phyloP scores from a whole-genome alignment of 2,329 filamentous ascomycete genomes.

The Stromatinia cepivora region DNA sequence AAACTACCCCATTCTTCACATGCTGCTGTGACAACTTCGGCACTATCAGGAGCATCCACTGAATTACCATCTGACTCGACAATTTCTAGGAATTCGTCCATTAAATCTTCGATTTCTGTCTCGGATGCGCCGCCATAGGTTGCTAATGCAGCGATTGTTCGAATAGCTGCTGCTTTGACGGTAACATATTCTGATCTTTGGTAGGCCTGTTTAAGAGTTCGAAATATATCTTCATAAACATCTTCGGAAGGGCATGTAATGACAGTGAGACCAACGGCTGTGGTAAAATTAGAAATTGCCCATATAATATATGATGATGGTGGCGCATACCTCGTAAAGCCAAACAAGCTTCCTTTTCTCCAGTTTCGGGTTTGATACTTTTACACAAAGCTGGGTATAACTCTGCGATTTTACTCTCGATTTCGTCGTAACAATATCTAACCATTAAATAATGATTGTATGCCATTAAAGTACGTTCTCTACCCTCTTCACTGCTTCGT shows the following conservation, averaged over 20 bases:
- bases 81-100: constrained; percentile 68
- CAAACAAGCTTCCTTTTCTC: constrained; percentile 60
- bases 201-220: constrained; percentile 59
- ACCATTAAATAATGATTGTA: constrained; percentile 62
- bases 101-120: constrained; percentile 61
- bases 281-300: constrained; percentile 2
- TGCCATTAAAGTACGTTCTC: constrained; percentile 58
- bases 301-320: not conserved
- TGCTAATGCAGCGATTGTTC: constrained; percentile 59
- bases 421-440: constrained; percentile 61
- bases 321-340: constrained; percentile 55
- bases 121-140: constrained; percentile 66
- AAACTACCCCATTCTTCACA: constrained; percentile 70
- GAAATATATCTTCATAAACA: constrained; percentile 58
- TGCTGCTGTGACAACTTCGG: constrained; percentile 61
- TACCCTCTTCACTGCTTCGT: constrained; percentile 62
- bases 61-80: constrained; percentile 66
- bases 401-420: constrained; percentile 54
- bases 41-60: constrained; percentile 61
- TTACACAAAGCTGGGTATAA: constrained; percentile 60
- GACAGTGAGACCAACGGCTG: constrained; percentile 61
- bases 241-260: constrained; percentile 62
- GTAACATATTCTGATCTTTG: constrained; percentile 56
- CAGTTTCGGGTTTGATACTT: constrained; percentile 62
- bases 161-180: constrained; percentile 67